Conservation (phyloP, 768 basidiomycete genomes). For the Rhodocollybia butyracea region DNA sequence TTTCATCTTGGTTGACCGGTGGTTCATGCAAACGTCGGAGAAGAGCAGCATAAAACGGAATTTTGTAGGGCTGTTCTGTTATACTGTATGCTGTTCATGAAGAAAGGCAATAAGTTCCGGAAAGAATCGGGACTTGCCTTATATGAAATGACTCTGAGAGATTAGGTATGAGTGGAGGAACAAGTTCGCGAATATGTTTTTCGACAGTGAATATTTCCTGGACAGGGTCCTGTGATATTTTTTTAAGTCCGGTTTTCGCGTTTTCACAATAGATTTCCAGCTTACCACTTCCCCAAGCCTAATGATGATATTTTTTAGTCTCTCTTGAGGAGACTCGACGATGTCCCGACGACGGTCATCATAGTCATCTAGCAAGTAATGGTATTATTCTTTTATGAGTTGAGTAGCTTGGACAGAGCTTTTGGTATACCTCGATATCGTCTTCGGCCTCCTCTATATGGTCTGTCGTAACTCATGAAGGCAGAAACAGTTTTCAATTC, state of each 20-base stretch:
- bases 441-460: conserved; percentile 44
- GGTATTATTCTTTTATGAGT: conserved; percentile 17
- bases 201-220: conserved; percentile 71
- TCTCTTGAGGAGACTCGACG: conserved; percentile 71
- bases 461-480: conserved; percentile 58
- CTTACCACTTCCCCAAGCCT: conserved; percentile 83
- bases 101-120: conserved; percentile 7
- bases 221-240: conserved; percentile 50
- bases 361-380: conserved; percentile 52
- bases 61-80: conserved; percentile 93
- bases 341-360: conserved; percentile 64
- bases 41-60: conserved; percentile 82
- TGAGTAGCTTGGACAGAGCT: conserved; percentile 6
- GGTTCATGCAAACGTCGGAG: conserved; percentile 65
- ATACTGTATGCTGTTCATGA: conserved; percentile 42
- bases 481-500: too few species aligned
- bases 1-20: conserved; percentile 35
- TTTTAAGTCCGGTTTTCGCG: not conserved
- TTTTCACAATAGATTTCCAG: conserved; percentile 14
- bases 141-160: conserved; percentile 75
- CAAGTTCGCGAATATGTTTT: conserved; percentile 58
- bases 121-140: conserved; percentile 42
- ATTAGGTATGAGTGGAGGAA: conserved; percentile 54
- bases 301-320: conserved; percentile 61
- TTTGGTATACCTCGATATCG: conserved; percentile 48